Conservation (phyloP, 257 asterid species). For the Solanum paucissectum region DNA sequence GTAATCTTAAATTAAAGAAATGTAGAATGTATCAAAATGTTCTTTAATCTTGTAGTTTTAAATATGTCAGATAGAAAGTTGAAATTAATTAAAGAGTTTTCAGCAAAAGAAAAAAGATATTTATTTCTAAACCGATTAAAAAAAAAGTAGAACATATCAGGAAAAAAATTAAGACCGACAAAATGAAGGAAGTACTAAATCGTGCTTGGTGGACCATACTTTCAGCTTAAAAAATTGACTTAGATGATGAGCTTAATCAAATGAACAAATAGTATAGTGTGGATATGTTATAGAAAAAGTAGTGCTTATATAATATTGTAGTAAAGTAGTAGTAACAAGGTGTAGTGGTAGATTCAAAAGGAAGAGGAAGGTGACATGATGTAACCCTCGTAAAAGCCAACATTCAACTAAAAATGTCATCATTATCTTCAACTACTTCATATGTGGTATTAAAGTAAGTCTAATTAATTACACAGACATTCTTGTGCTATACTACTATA, state of each 20-base stretch:
- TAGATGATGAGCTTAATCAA: background rate
- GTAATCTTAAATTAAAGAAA: background rate
- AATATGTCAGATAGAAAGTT: background rate
- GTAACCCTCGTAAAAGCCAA: conserved; percentile 9
- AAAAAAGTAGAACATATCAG: no score
- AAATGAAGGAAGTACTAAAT: background rate
- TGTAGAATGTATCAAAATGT: background rate
- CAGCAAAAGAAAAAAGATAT: no score
- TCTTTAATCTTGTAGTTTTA: background rate
- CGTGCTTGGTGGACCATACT: background rate
- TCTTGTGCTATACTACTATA: background rate
- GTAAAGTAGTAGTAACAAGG: background rate
- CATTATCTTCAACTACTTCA: background rate
- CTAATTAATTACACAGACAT: background rate
- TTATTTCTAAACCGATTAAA: no score
- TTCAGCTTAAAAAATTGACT: background rate
- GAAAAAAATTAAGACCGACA: no score
- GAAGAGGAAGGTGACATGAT: background rate
- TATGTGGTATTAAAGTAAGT: background rate
- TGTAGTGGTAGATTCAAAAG: background rate
- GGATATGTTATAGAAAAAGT: background rate
- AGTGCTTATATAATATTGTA: background rate
- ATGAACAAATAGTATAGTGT: background rate
- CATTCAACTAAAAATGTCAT: background rate
- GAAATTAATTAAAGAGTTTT: no score